Base-by-base conservation (phyloP, 1,284 basidiomycete species). In the Papiliotrema laurentii region DNA sequence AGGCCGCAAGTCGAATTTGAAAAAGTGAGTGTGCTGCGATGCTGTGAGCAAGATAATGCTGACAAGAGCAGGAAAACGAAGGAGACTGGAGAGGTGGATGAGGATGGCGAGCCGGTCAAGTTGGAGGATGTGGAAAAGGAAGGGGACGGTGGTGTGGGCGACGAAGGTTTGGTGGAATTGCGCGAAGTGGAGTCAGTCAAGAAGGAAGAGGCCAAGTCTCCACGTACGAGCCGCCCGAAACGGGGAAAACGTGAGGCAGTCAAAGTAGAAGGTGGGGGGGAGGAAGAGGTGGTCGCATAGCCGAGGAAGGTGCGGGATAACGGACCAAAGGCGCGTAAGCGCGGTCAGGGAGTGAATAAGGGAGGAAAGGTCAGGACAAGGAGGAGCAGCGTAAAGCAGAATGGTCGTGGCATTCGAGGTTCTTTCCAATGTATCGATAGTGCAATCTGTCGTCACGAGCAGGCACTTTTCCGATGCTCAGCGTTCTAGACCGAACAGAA, bases 71-170 rank as follows among this genome's bases (percentile, higher is more conserved):
- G 61, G 53, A 68, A 68, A 45, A 52, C 52, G n/a, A 68, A 77
- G 14, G 72, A 75, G 18, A 76, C 76, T 0, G 75, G 74, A 0
- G 71, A 66, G 3, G 62, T 70, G 14, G 72, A 77, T 43, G 70
- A 72, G 34, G 71, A 73, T 40, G 74, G 74, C 13, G 67, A 71
- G 35, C 72, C 75, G 0, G 60, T 74, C 5, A 62, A 69, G 31
- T 39, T 68, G 13, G 26, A 62, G 55, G 39, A 75, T 62, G 51
- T 71, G 53, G 54, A 73, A 62, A 64, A 76, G 64, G 59, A 63
- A 58, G 55, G 72, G 54, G 60, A 64, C 59, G 60, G 58, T 10
- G 60, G 50, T 7, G 25, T 64, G 11, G 61, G 67, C n/a, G 59
- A 70, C 54, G 66, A 64, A 37, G 58, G 58, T 22, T 35, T 55